Base-by-base conservation (phyloP, 169 alveolate genomes). In the Cryptosporidium tyzzeri region DNA sequence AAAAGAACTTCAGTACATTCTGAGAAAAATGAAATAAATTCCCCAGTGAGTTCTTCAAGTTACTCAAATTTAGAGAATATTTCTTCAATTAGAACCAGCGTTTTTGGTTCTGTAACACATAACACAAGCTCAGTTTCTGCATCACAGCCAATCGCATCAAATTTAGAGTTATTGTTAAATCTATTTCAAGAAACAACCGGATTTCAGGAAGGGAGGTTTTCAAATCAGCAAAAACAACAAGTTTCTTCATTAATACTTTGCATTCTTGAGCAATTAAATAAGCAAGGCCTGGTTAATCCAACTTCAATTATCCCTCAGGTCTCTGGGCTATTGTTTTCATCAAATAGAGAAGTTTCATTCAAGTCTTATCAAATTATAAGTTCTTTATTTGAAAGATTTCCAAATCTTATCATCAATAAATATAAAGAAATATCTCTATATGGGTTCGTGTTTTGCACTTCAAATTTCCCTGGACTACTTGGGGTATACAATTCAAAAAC, bases 271-370 rank as follows among this genome's bases (percentile, higher is more conserved):
- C 89, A 61, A 44, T 80, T 80, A 31, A 80, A 80, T 62, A 80
- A 65, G 41, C 89, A 80, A 29, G 89, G 89, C 7, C 45, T 80
- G 41, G 89, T 80, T n/a, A 80, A 80, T 39, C 89, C 89, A 39
- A 65, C 89, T 26, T 80, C 89, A 61, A 80, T 80, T 39, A 80
- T 80, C 62, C 80, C 89, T 26, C 89, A 69, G 3, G 35, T 80
- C 23, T 80, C 89, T 45, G 89, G 89, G 10, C 18, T 62, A 65
- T 45, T 80, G 16, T 80, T 80, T 50, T 80, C 89, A 39, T 23
- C 67, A 80, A 62, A 80, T 26, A 80, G 53, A 26, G 89, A 80
- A 31, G 55, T 80, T 26, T 62, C 80, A 21, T 59, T 37, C 45
- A 80, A 65, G 53, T 59, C 89, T 1, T 80, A 80, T 53, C 74